A percentile compares a stretch with the other conserved stretches of the same genome.
These are phyloP conservation scores for Eutrema heterophyllum DNA, from an alignment of 345 rosid genomes.

Conservation along the genomic window DNA sequence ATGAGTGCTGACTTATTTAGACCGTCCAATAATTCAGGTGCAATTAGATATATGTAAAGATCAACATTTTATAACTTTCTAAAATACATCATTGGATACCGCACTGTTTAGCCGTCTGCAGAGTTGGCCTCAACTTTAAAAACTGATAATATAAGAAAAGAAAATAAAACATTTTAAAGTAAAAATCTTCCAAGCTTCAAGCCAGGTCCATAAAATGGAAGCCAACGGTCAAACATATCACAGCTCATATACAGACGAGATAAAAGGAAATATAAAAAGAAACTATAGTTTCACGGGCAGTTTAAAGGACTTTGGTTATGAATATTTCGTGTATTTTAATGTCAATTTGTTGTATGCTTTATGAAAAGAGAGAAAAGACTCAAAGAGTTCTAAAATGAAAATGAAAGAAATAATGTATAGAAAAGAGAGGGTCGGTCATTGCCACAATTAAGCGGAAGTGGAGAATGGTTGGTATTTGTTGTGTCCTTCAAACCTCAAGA, in stretches of 20 bases:
- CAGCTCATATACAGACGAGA: constrained; percentile 28
- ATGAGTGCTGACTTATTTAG: constrained; percentile 21
- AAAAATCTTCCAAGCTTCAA: constrained; percentile 14
- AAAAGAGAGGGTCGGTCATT: constrained; percentile 29
- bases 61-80: constrained; percentile 1
- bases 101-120: constrained; percentile 7
- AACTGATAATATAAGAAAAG: constrained; percentile 17
- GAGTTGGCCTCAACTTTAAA: constrained; percentile 23
- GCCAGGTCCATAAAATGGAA: constrained; percentile 18
- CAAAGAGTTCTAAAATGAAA: not conserved
- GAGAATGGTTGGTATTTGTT: constrained; percentile 37
- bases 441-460: constrained; percentile 30
- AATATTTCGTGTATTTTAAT: constrained; percentile 25
- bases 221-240: constrained; percentile 30
- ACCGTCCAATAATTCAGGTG: constrained; percentile 29
- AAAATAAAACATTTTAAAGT: not conserved
- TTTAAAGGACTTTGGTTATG: constrained; percentile 13
- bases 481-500: constrained; percentile 26
- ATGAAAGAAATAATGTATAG: not conserved
- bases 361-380: constrained; percentile 4
- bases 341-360: constrained; percentile 27
- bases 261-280: constrained; percentile 1
- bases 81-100: constrained; percentile 6
- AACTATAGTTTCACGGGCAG: constrained; percentile 24
- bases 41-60: not conserved